Evolutionary conservation across 1,284 basidiomycete species (phyloP).

Genomic region (Boletus holoroseus): DNA sequence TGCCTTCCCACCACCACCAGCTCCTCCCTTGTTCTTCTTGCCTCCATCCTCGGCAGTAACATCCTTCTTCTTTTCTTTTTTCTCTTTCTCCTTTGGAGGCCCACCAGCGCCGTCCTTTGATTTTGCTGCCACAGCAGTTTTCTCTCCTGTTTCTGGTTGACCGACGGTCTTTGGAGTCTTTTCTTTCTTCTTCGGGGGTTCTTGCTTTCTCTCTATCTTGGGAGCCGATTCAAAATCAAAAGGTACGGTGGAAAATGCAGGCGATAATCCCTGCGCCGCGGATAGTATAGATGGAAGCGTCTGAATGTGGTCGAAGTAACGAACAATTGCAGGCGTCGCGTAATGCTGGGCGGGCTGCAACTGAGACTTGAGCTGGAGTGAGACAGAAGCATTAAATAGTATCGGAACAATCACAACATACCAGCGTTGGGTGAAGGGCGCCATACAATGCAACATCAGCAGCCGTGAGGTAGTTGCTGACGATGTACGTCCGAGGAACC

Average conservation of each 20-base stretch:
- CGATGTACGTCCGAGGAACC: slow-evolving; percentile 74
- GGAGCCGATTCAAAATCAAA: slow-evolving; percentile 79
- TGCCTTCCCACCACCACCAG: slow-evolving; percentile 36
- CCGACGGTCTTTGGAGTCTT: slow-evolving; percentile 54
- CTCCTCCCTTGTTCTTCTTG: slow-evolving; percentile 42
- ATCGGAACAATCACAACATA: slow-evolving; percentile 38
- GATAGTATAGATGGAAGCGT: slow-evolving; percentile 54
- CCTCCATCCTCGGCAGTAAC: slow-evolving; percentile 38
- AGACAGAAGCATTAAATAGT: slow-evolving; percentile 3
- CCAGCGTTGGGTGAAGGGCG: slow-evolving; percentile 71
- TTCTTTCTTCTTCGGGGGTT: slow-evolving; percentile 76
- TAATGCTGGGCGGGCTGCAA: slow-evolving; percentile 65
- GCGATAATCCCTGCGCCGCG: slow-evolving; percentile 47
- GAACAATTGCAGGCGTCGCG: slow-evolving; percentile 73
- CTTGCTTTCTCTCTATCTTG: slow-evolving; percentile 64
- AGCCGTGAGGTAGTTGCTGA: slow-evolving; percentile 75
- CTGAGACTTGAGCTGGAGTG: slow-evolving; percentile 48
- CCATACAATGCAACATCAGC: slow-evolving; percentile 86
- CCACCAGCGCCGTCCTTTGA: slow-evolving; percentile 32
- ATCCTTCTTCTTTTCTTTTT: slow-evolving; percentile 47
- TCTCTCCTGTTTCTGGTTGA: slow-evolving; percentile 29
- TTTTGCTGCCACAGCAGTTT: slow-evolving; percentile 25
- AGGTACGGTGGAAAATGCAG: slow-evolving; percentile 55
- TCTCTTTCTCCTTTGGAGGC: slow-evolving; percentile 38
- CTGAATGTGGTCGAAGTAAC: slow-evolving; percentile 94